Conservation (phyloP, 305 asterid genomes). For the Solanum hybrid region DNA sequence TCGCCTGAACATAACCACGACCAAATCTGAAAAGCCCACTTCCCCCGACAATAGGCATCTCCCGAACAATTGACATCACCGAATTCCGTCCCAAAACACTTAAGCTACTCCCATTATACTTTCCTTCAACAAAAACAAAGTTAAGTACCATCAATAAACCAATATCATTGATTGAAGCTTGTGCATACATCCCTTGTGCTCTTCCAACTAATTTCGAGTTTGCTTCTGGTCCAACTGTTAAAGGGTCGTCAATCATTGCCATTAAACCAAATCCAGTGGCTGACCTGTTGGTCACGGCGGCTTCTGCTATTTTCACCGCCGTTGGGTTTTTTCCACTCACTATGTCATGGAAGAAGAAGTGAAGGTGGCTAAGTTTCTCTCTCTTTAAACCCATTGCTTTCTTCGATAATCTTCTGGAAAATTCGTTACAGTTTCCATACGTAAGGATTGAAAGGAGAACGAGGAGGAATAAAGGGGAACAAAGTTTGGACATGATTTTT, state of each 20-base stretch:
- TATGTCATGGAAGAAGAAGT: constrained; percentile 27
- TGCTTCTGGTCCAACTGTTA: constrained; percentile 13
- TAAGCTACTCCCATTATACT: constrained; percentile 23
- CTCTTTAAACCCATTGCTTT: constrained; percentile 9
- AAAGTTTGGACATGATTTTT: not conserved
- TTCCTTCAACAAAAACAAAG: constrained; percentile 21
- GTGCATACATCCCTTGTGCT: constrained; percentile 31
- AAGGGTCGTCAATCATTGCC: constrained; percentile 20
- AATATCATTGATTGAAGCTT: constrained; percentile 1
- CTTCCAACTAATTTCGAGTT: constrained; percentile 24
- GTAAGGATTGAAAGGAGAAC: constrained; percentile 1
- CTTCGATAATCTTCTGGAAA: constrained; percentile 17
- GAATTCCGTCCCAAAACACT: constrained; percentile 22
- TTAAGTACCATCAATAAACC: constrained; percentile 21
- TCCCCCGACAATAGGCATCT: constrained; percentile 29
- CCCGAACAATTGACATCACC: not conserved
- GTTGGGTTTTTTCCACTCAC: constrained; percentile 22
- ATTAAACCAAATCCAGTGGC: constrained; percentile 12
- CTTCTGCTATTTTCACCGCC: constrained; percentile 5
- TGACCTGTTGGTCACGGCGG: constrained; percentile 9
- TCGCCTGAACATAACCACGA: constrained; percentile 27
- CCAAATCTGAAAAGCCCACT: constrained; percentile 26
- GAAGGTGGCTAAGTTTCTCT: constrained; percentile 28
- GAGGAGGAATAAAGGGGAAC: not conserved
- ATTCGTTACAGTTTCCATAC: not conserved